Conservation (phyloP, 371 early-diverging fungal genomes). For the Rhizopus arrhizus region DNA sequence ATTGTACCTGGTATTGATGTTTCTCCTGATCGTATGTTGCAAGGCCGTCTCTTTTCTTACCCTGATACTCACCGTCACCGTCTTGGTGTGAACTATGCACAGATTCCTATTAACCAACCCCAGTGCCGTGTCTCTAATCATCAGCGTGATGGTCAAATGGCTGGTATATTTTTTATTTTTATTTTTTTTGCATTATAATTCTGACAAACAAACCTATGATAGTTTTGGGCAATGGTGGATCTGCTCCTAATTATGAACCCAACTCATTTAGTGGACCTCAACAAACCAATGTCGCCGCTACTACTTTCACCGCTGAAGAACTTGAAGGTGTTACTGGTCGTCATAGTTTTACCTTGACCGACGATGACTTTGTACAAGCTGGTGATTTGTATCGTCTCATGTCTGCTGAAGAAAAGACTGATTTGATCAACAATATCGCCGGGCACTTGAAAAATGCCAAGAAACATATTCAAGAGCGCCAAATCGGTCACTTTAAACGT, state of each 20-base stretch:
- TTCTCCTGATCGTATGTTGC: conserved; percentile 75
- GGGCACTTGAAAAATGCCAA: conserved; percentile 73
- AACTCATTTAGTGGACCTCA: conserved; percentile 64
- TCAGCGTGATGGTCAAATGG: conserved; percentile 67
- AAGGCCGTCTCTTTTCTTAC: conserved; percentile 81
- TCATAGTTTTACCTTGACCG: conserved; percentile 56
- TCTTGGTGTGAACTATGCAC: conserved; percentile 76
- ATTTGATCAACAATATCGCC: conserved; percentile 73
- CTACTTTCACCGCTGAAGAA: conserved; percentile 46
- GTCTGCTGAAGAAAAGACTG: conserved; percentile 65
- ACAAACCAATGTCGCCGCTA: conserved; percentile 54
- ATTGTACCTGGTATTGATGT: conserved; percentile 78
- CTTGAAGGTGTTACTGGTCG: conserved; percentile 63
- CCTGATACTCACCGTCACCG: conserved; percentile 84
- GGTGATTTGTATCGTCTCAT: conserved; percentile 71
- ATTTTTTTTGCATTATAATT: not conserved
- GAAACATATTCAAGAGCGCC: conserved; percentile 72
- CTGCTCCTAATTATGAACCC: conserved; percentile 79
- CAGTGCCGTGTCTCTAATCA: conserved; percentile 54
- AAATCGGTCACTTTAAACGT: conserved; percentile 66
- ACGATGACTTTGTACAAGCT: conserved; percentile 78
- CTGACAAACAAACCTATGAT: not conserved
- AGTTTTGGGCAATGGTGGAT: conserved; percentile 69
- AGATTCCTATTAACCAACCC: conserved; percentile 80
- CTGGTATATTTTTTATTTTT: conserved; percentile 2